Base-by-base conservation (phyloP, 140 eudicot genomes). In the Erigeron philadelphicus region DNA sequence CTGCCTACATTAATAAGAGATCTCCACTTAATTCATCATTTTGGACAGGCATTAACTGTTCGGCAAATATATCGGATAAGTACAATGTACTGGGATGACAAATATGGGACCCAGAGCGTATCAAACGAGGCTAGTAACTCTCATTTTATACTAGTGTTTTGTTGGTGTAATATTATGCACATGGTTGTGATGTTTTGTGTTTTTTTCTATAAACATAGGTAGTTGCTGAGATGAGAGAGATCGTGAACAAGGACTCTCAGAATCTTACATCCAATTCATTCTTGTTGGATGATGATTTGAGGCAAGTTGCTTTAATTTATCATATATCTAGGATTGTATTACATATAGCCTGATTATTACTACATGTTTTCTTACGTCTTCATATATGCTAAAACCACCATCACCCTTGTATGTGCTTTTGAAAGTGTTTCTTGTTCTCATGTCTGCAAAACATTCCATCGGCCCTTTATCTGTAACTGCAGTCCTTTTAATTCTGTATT, bases 21-120 rank as follows among this genome's bases (percentile, higher is more conserved):
- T 56, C 8, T 61, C 17, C 17, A 56, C 10, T 56, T 52, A 57
- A 59, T 67, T 71, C 9, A 58, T 62, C 9, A 8, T 1, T 71
- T 70, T 83, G 77, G 62, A 23, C 96, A 93, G 99, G 89, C 81
- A n/a, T 83, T 93, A 84, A 93, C 99, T 4, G 95, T 89, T 53
- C 76, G 97, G 69, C 99, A 93, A 80, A 93, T 93, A 67, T 93
- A 93, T 74, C 95, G 99, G 35, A 93, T 93, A 76, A 89, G 99
- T 79, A 93, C 99, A 6, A 93, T 93, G 99, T 93, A 93, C 72
- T 93, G 99, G 99, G 99, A 93, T 72, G 99, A 93, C 75, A 93
- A 93, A 79, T 93, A 93, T 73, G 99, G 99, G 70, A 93, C 99
- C 23, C 99, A 89, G 73, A 93, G 99, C 46, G 99, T 93, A 57